Conservation (phyloP, 228 moss, liverwort and hornwort species). For the Sphagnum fallax region DNA sequence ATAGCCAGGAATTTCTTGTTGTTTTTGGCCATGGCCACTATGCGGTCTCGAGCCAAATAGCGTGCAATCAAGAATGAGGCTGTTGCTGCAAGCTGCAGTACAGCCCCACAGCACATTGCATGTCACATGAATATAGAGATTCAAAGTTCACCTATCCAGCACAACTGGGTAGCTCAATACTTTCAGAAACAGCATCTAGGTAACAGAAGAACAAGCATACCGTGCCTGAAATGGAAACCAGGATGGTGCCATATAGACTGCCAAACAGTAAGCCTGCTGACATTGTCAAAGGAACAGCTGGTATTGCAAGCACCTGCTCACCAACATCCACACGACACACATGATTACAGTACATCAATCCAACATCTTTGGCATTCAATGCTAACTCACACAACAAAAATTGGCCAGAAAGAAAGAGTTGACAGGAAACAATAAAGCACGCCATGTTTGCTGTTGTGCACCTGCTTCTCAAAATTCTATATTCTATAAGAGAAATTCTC, state of each 20-base stretch:
- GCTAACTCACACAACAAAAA: too few species aligned
- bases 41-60: constrained; percentile 74
- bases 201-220: constrained; percentile 25
- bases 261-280: constrained; percentile 93
- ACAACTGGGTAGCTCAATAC: too few species aligned
- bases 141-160: too few species aligned
- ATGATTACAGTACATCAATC: too few species aligned
- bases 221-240: constrained; percentile 92
- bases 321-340: constrained; percentile 1
- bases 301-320: constrained; percentile 80
- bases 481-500: too few species aligned
- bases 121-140: background rate
- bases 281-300: constrained; percentile 96
- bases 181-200: background rate
- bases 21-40: constrained; percentile 52
- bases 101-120: background rate
- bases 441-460: too few species aligned
- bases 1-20: constrained; percentile 91
- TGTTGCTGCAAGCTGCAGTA: constrained; percentile 79
- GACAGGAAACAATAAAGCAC: too few species aligned
- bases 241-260: constrained; percentile 65
- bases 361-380: too few species aligned
- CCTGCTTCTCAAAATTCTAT: too few species aligned
- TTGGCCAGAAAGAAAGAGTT: too few species aligned
- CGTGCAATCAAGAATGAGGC: constrained; percentile 79